Base-by-base conservation (phyloP, 768 basidiomycete species). In the Naematelia aurantialba region DNA sequence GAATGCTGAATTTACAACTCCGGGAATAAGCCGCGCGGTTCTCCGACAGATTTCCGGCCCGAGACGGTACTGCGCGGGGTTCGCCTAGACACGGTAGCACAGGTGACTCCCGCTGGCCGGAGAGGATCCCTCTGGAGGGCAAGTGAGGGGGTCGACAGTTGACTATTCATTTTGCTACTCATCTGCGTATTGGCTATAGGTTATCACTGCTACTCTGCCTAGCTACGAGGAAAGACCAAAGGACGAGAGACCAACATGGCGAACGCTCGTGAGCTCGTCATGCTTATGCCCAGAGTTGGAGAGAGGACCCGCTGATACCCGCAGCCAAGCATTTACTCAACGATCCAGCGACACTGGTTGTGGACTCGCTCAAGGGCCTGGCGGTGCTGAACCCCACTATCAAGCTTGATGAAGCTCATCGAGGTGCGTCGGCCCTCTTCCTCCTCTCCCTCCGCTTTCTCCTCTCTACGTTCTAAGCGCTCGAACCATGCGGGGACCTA, bases 291-390 rank as follows among this genome's bases (percentile, higher is more conserved):
- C 5, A 50, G 48, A 21, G 14, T 10, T 26, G 5, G 48, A 14
- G 26, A 5, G 21, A 50, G 27, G 4, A 50, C 5, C 48, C 17
- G 48, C 48, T 27, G 22, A 27, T 21, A 8, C 17, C 14, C 4
- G n/a, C 55, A 71, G 70, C 67, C 67, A 92, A 94, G 69, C 92
- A 96, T 79, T 84, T 96, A 62, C 63, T 89, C 61, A 91, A 92
- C 77, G 72, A 81, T 2, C 81, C 90, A 1, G 78, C 83, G 31
- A 80, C 84, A 1, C 82, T 93, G 42, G 91, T 91, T 22, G 73
- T 85, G 52, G 88, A 93, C 70, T 55, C 42, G 13, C 48, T 50
- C 44, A 78, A 81, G 58, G 91, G 90, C 2, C 79, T 91, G 22
- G 68, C 72, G 0, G 65, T 59, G 13, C 57, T 86, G 50, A 92